These are phyloP conservation scores for Cystobasidium sp. DNA, from an alignment of 1,284 basidiomycete species.

Conservation along the genomic window DNA sequence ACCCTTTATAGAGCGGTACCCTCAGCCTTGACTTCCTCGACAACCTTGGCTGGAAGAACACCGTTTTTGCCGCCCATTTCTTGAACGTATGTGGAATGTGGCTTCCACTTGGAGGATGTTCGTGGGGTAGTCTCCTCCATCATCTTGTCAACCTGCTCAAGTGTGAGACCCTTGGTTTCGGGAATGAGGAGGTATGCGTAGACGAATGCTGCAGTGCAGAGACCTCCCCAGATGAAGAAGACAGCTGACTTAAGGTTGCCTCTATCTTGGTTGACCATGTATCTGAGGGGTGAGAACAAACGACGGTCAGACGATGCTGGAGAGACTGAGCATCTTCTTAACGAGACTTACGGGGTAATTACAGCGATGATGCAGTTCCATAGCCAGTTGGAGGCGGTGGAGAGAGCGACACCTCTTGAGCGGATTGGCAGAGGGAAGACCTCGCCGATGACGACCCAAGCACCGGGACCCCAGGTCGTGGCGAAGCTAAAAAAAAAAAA, in stretches of 20 bases:
- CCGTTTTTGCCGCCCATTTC: slow-evolving; percentile 15
- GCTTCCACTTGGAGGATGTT: slow-evolving; percentile 50
- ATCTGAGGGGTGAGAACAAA: too few species aligned
- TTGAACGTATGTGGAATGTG: slow-evolving; percentile 43
- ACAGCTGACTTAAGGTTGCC: slow-evolving; percentile 50
- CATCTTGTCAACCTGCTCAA: slow-evolving; percentile 58
- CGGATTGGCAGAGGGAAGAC: slow-evolving; percentile 52
- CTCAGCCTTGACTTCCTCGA: slow-evolving; percentile 9
- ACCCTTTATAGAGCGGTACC: slow-evolving; percentile 9
- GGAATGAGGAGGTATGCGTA: slow-evolving; percentile 55
- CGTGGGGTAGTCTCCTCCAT: slow-evolving; percentile 49
- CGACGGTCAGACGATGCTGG: too few species aligned
- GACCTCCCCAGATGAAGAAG: slow-evolving; percentile 53
- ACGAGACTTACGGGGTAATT: slow-evolving; percentile 38
- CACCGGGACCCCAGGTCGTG: slow-evolving; percentile 52
- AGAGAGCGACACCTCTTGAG: slow-evolving; percentile 54
- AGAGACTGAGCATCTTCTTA: too few species aligned
- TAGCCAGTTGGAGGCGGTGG: slow-evolving; percentile 57
- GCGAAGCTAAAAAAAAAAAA: slow-evolving; percentile 45
- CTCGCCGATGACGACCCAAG: slow-evolving; percentile 46
- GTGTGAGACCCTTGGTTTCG: slow-evolving; percentile 56
- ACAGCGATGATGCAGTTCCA: slow-evolving; percentile 56
- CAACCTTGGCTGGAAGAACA: background rate
- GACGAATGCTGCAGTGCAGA: slow-evolving; percentile 51
- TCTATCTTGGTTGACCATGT: slow-evolving; percentile 48